These are phyloP conservation scores for Clitoria ternatea DNA, from an alignment of 306 rosid species.

Conservation along the genomic window DNA sequence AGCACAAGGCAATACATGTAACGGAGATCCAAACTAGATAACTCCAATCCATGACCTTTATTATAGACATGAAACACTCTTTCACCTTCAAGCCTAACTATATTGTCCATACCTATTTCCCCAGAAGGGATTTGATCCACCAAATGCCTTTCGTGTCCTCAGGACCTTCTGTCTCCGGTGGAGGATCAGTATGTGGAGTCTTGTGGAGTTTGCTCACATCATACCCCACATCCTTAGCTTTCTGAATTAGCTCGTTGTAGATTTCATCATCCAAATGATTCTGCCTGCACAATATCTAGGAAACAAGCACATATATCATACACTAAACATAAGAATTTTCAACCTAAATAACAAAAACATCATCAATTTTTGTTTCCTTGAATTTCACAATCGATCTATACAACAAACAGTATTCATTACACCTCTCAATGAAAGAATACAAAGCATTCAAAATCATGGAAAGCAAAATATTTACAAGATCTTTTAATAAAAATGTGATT, in stretches of 20 bases:
- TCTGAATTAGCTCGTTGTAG: conserved; percentile 57
- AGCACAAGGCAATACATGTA: conserved; percentile 9
- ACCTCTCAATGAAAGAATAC: no score
- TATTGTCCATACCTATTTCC: conserved; percentile 32
- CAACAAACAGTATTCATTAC: no score
- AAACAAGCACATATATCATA: no score
- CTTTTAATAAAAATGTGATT: no score
- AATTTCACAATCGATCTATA: no score
- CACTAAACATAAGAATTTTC: no score
- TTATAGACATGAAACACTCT: conserved; percentile 1
- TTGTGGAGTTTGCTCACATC: conserved; percentile 84
- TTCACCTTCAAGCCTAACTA: background rate
- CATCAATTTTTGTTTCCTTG: no score
- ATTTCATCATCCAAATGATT: conserved; percentile 55
- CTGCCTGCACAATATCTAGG: conserved; percentile 62
- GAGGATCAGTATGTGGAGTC: conserved; percentile 77
- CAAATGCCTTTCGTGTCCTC: conserved; percentile 71
- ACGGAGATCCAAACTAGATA: conserved; percentile 17
- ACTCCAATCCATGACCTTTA: conserved; percentile 6
- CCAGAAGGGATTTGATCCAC: conserved; percentile 70
- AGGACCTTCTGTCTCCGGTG: conserved; percentile 57
- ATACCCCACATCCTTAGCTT: conserved; percentile 60
- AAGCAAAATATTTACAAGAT: no score
- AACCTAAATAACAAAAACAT: no score
- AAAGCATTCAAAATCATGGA: no score